phyloP scores from a whole-genome alignment of 2,329 filamentous ascomycete species.

The Samsoniella hepiali region DNA sequence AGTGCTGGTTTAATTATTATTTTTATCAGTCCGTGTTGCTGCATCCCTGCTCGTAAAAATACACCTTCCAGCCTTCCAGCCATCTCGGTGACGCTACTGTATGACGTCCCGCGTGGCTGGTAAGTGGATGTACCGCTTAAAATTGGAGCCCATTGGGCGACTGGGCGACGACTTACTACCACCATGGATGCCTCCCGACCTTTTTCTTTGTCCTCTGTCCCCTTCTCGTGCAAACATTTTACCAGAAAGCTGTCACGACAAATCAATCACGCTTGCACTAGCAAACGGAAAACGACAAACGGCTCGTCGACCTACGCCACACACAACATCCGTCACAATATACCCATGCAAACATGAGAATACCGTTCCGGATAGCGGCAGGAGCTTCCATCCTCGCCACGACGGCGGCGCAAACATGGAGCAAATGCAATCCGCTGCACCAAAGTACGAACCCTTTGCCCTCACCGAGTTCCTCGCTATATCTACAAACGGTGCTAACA shows the following conservation, averaged over 20 bases:
- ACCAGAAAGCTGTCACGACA: too few relatives aligned
- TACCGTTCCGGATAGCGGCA: constrained; percentile 15
- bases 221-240: not conserved
- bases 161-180: too few relatives aligned
- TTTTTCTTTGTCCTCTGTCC: not conserved
- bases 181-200: too few relatives aligned
- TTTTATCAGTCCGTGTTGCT: too few relatives aligned
- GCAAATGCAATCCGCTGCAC: constrained; percentile 19
- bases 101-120: constrained; percentile 11
- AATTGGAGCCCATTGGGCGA: not conserved
- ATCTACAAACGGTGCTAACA: constrained; percentile 6
- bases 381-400: constrained; percentile 1
- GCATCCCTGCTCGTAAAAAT: too few relatives aligned
- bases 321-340: not conserved
- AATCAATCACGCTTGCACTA: not conserved
- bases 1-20: too few relatives aligned
- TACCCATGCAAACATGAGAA: constrained; percentile 10
- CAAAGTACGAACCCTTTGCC: constrained; percentile 6
- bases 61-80: too few relatives aligned
- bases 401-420: constrained; percentile 18
- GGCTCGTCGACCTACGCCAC: too few relatives aligned
- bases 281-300: too few relatives aligned
- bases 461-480: not conserved
- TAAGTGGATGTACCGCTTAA: not conserved
- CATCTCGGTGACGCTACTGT: not conserved